These are phyloP conservation scores for Gamsiella multidivaricata DNA, from an alignment of 192 early-diverging fungal genomes.

Conservation along the genomic window DNA sequence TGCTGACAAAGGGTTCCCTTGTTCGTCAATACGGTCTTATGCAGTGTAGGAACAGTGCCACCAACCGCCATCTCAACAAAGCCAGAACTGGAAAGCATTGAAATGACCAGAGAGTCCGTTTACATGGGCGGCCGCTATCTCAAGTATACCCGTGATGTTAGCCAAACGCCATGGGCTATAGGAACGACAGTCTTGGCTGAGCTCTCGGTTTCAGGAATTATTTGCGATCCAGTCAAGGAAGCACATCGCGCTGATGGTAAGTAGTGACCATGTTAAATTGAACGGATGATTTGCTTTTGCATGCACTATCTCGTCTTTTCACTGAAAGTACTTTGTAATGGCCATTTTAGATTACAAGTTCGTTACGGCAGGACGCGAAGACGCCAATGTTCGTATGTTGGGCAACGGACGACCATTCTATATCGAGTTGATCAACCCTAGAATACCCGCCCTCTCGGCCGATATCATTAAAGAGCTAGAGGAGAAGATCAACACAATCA, in stretches of 20 bases:
- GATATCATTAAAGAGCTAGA: conserved; percentile 61
- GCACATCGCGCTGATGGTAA: conserved; percentile 69
- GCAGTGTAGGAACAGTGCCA: conserved; percentile 29
- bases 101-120: conserved; percentile 62
- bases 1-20: no score
- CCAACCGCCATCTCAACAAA: conserved; percentile 32
- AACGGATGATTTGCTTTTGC: no score
- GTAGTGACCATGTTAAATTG: neutral
- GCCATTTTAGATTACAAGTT: conserved; percentile 73
- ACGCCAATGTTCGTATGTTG: conserved; percentile 95
- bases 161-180: conserved; percentile 88
- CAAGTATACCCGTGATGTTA: conserved; percentile 78
- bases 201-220: conserved; percentile 83
- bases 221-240: conserved; percentile 67
- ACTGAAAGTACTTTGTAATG: no score
- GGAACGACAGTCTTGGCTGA: conserved; percentile 75
- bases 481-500: conserved; percentile 52
- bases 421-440: conserved; percentile 86
- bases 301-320: no score
- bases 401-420: conserved; percentile 94
- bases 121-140: conserved; percentile 79
- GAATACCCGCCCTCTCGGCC: conserved; percentile 50
- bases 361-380: conserved; percentile 88
- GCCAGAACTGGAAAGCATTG: conserved; percentile 51
- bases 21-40: no score